Conservation (phyloP, 139 green algal species). For the Closterium sp. region DNA sequence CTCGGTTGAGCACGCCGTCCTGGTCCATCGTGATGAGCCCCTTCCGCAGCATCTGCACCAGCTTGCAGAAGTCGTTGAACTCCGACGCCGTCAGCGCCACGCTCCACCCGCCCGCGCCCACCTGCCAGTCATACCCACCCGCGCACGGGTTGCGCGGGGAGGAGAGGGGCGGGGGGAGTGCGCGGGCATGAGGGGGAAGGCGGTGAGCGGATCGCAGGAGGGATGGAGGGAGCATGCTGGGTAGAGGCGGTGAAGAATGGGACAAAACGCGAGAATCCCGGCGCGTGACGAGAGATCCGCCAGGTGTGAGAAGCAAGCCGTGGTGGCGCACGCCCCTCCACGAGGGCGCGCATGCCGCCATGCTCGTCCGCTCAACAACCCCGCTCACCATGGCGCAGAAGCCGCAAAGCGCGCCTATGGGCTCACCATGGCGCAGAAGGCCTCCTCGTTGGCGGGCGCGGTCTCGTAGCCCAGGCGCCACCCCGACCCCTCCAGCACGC, state of each 20-base stretch:
- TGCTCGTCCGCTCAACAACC: too few species aligned
- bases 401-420: too few species aligned
- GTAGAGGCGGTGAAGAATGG: too few species aligned
- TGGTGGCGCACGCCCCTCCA: too few species aligned
- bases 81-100: conserved; percentile 35
- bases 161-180: too few species aligned
- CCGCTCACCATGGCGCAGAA: too few species aligned
- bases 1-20: conserved; percentile 28
- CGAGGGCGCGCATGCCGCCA: too few species aligned
- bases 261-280: too few species aligned
- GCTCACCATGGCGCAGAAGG: conserved; percentile 36
- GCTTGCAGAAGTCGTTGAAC: conserved; percentile 34
- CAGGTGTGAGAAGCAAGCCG: too few species aligned
- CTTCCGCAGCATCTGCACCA: conserved; percentile 39
- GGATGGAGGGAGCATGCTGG: too few species aligned
- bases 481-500: conserved; percentile 30
- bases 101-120: conserved; percentile 40
- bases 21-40: conserved; percentile 38
- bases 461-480: conserved; percentile 41
- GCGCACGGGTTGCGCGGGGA: too few species aligned
- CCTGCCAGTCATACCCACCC: not conserved
- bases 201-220: not conserved
- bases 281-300: too few species aligned
- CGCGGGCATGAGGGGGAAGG: not conserved
- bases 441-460: conserved; percentile 22